Base-by-base conservation (phyloP, 768 basidiomycete species). In the Fibroporia radiculosa region DNA sequence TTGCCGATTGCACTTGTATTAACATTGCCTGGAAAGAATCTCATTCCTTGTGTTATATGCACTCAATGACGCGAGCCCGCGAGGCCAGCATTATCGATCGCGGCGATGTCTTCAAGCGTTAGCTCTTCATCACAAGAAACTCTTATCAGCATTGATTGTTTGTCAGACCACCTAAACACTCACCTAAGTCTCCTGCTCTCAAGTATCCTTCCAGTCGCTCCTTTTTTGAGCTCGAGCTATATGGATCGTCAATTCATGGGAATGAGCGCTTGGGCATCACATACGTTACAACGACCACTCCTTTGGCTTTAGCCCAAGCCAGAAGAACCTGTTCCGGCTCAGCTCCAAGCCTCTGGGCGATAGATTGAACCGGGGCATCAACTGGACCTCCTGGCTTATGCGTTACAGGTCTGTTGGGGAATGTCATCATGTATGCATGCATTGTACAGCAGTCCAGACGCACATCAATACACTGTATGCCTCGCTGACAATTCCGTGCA, bases 291-390 rank as follows among this genome's bases (percentile, higher is more conserved):
- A 73, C 71, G 4, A 84, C 74, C 0, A 74, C 76, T 8, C 77
- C 80, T 57, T 89, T 86, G 4, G 75, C 68, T 55, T 78, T 83
- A 4, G 75, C 72, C 84, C 84, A 85, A 1, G 82, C 81, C 6
- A 86, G 67, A 3, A 87, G 65, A 7, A 85, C 73, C 57, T 88
- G 84, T 46, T 85, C 84, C 1, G 73, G 65, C 2, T 73, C 72
- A 13, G 70, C 77, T 4, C 67, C 64, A 19, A 76, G 67, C 4
- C 72, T 64, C 10, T 65, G 56, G 0, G 80, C 75, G 26, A 84
- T 80, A 11, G 64, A 59, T 25, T 68, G 64, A 32, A 86, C 59
- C 0, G 80, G 80, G 19, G 62, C 69, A 54, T 84, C 82, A 11
- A 86, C 65, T 2, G 83, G 77, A 3, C 84, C 84, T 2, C 78